Percentiles rank a stretch among this genome's conserved stretches.
These are phyloP conservation scores for Blepharisma japonicum DNA, from an alignment of 73 alveolate species.

Conservation along the genomic window DNA sequence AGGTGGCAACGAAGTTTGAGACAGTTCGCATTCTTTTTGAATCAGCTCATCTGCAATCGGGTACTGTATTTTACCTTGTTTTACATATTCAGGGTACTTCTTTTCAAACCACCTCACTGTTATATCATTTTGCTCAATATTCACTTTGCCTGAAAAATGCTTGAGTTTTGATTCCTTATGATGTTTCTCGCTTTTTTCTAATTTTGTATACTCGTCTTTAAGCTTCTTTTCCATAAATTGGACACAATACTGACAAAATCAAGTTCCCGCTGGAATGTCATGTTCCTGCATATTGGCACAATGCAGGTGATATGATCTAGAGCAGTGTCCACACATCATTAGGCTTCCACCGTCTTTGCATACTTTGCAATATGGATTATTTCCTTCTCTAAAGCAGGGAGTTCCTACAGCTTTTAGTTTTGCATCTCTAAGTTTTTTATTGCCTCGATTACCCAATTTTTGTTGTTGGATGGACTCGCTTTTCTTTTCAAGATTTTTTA, in stretches of 20 bases:
- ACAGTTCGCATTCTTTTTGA: background rate
- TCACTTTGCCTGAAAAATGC: background rate
- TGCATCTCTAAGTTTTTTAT: background rate
- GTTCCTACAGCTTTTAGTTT: background rate
- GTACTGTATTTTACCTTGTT: background rate
- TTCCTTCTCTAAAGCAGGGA: background rate
- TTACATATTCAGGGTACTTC: background rate
- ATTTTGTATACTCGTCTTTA: background rate
- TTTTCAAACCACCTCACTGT: background rate
- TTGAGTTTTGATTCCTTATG: background rate
- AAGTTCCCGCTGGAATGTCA: background rate
- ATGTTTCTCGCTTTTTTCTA: background rate
- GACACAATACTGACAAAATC: background rate
- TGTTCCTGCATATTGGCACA: slow-evolving; percentile 5
- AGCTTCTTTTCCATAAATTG: background rate
- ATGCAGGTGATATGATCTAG: background rate
- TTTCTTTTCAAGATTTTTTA: too few relatives aligned
- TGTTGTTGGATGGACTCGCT: too few relatives aligned
- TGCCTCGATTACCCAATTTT: too few relatives aligned
- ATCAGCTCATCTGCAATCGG: background rate
- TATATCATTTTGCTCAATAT: background rate
- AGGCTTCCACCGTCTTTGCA: slow-evolving; percentile 1
- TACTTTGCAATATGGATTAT: background rate
- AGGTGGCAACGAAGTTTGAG: background rate
- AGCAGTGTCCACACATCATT: background rate